Evolutionary conservation across 2,329 filamentous ascomycete genomes (phyloP).

Genomic region (Pleoardoris graminearum): DNA sequence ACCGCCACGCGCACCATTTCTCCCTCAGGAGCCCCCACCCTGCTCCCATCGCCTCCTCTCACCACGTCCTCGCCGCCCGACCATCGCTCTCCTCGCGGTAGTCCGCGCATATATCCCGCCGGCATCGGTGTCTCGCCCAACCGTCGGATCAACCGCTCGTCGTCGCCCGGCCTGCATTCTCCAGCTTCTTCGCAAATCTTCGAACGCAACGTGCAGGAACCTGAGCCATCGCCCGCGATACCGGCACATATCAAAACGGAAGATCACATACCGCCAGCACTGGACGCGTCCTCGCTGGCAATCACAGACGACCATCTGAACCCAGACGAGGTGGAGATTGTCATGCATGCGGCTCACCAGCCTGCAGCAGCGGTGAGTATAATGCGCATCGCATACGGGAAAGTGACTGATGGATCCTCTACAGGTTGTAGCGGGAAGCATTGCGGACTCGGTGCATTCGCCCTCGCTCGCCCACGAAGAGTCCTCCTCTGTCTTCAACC

Average conservation of each 20-base stretch:
- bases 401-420: not conserved
- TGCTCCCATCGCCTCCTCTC: constrained; percentile 39
- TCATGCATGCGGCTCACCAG: constrained; percentile 83
- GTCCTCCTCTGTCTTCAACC: constrained; percentile 22
- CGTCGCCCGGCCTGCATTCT: constrained; percentile 77
- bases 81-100: constrained; percentile 38
- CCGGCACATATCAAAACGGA: constrained; percentile 92
- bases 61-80: constrained; percentile 33
- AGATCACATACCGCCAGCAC: constrained; percentile 87
- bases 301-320: constrained; percentile 86
- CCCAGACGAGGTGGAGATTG: constrained; percentile 88
- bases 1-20: constrained; percentile 19
- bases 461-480: constrained; percentile 39
- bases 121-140: constrained; percentile 60
- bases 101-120: constrained; percentile 42
- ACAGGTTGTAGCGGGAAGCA: constrained; percentile 54
- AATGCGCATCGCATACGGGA: not conserved
- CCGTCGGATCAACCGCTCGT: constrained; percentile 62
- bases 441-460: constrained; percentile 41
- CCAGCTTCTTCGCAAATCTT: constrained; percentile 81
- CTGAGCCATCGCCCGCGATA: constrained; percentile 78
- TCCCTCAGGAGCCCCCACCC: constrained; percentile 26
- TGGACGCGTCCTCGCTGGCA: constrained; percentile 88
- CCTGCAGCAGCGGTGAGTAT: constrained; percentile 62
- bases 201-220: constrained; percentile 89